Evolutionary conservation across 257 asterid genomes (phyloP).

Genomic region (Solanum pennellii): DNA sequence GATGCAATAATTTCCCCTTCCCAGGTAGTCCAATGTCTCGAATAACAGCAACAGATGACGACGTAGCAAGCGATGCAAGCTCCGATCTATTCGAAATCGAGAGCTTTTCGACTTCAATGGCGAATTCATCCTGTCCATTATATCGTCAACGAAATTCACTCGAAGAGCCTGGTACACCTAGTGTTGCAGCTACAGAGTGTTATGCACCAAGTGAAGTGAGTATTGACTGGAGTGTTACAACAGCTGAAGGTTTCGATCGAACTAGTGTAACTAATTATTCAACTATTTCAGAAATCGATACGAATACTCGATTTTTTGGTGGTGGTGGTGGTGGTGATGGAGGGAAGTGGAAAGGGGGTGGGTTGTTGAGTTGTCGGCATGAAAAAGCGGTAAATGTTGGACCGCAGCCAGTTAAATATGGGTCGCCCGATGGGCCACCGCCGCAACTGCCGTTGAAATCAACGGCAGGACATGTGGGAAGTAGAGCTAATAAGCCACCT

Average conservation of each 20-base stretch:
- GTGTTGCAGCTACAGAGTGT: conserved; percentile 56
- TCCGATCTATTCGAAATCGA: conserved; percentile 85
- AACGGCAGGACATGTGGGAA: conserved; percentile 30
- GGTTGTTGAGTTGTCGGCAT: conserved; percentile 72
- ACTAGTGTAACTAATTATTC: conserved; percentile 55
- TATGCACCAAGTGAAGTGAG: conserved; percentile 91
- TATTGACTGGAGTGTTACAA: conserved; percentile 86
- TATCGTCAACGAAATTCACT: conserved; percentile 53
- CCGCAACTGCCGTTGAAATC: conserved; percentile 8
- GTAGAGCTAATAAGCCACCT: conserved; percentile 41
- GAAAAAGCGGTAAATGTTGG: conserved; percentile 83
- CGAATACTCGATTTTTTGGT: conserved; percentile 9
- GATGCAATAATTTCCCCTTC: conserved; percentile 3
- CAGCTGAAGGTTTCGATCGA: conserved; percentile 71
- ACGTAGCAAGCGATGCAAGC: conserved; percentile 64
- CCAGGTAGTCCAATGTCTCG: conserved; percentile 43
- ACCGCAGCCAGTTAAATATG: conserved; percentile 50
- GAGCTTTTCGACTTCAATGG: conserved; percentile 64
- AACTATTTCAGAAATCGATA: conserved; percentile 35
- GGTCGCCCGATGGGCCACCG: neutral
- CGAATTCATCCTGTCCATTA: conserved; percentile 32
- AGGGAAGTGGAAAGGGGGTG: conserved; percentile 31
- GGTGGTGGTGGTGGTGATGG: neutral
- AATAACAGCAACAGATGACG: conserved; percentile 37
- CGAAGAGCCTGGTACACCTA: conserved; percentile 71